A percentile compares a stretch with the other conserved stretches of the same genome.
Conservation (phyloP, 352 stramenopile genomes). For the Sclerospora graminicola region DNA sequence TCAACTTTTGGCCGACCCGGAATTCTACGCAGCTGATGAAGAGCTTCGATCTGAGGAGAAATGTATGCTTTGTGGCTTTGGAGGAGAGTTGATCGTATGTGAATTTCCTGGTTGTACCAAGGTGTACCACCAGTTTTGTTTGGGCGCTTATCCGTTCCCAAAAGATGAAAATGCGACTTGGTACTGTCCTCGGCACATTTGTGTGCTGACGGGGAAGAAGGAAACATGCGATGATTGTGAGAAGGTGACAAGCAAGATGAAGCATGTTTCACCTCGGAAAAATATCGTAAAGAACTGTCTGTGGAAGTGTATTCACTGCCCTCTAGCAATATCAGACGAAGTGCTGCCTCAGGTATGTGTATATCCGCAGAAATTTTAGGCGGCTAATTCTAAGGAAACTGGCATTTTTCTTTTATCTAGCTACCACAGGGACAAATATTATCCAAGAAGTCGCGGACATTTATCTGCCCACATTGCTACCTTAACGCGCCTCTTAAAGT, state of each 20-base stretch:
- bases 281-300: constrained; percentile 41
- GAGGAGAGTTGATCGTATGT: constrained; percentile 74
- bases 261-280: constrained; percentile 43
- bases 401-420: constrained; percentile 16
- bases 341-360: constrained; percentile 41
- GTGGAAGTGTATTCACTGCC: constrained; percentile 76
- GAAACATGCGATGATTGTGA: constrained; percentile 41
- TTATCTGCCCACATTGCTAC: constrained; percentile 64
- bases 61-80: constrained; percentile 71
- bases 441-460: constrained; percentile 53
- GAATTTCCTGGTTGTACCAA: constrained; percentile 76
- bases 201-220: constrained; percentile 45
- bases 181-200: constrained; percentile 74
- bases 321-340: constrained; percentile 48
- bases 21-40: constrained; percentile 26
- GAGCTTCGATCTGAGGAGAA: constrained; percentile 63
- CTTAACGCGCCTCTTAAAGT: constrained; percentile 46
- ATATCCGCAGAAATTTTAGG: constrained; percentile 1
- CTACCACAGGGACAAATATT: constrained; percentile 49
- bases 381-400: constrained; percentile 1
- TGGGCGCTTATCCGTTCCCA: constrained; percentile 67
- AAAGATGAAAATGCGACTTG: constrained; percentile 74
- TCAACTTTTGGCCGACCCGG: constrained; percentile 19
- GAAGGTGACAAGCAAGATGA: constrained; percentile 20
- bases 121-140: constrained; percentile 83